Conservation (phyloP, 192 early-diverging fungal species). For the Coemansia sp. region DNA sequence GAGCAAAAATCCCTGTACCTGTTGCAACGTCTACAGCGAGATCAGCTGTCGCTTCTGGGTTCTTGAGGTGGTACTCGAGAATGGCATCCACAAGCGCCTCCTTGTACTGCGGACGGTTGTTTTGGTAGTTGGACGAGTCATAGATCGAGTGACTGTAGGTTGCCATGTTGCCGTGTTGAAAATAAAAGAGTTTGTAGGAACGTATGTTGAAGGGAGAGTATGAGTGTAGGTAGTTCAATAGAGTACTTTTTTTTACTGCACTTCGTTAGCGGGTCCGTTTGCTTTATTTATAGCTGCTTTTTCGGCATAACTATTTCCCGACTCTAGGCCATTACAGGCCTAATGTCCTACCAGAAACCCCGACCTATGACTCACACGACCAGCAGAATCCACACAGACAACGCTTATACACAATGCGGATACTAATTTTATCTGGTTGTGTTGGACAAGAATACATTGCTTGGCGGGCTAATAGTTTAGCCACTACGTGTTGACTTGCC, state of each 20-base stretch:
- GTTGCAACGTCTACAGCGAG: constrained; percentile 52
- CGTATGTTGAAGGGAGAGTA: background rate
- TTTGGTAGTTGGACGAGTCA: constrained; percentile 33
- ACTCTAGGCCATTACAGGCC: background rate
- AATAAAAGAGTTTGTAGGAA: background rate
- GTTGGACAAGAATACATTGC: background rate
- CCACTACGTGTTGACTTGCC: background rate
- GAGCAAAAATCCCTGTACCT: constrained; percentile 51
- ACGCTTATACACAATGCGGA: background rate
- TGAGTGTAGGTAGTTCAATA: background rate
- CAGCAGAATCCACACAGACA: background rate
- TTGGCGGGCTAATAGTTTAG: background rate
- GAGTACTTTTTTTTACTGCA: background rate
- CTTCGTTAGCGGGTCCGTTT: background rate
- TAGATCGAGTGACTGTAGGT: constrained; percentile 24
- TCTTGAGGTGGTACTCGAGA: constrained; percentile 32
- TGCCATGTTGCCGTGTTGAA: constrained; percentile 21
- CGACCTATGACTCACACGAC: background rate
- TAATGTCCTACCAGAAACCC: background rate
- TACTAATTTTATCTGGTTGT: background rate
- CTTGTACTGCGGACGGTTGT: constrained; percentile 36
- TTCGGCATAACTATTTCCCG: constrained; percentile 6
- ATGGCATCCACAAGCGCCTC: constrained; percentile 27
- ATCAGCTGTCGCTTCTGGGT: constrained; percentile 21
- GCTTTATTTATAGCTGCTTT: background rate